These are phyloP conservation scores for Diaporthe destruens DNA, from an alignment of 2,329 filamentous ascomycete species.

Conservation along the genomic window DNA sequence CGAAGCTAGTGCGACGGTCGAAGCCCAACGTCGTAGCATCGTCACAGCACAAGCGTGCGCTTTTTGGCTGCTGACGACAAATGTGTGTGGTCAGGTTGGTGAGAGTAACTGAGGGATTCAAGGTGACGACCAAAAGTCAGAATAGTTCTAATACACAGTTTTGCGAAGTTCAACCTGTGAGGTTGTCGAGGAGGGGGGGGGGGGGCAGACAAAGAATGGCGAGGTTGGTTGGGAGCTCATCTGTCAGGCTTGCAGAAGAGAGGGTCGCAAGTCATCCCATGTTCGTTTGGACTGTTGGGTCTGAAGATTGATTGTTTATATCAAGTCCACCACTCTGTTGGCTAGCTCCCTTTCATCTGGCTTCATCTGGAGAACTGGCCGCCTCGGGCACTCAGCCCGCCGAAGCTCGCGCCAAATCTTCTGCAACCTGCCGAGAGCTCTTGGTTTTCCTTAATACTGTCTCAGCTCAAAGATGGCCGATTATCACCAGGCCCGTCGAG, in stretches of 20 bases:
- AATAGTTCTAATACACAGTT: neutral
- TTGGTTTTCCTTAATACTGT: conserved; percentile 4
- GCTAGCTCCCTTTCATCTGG: neutral
- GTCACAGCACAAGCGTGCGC: neutral
- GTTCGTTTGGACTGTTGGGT: neutral
- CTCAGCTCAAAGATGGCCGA: conserved; percentile 21
- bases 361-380: neutral
- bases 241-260: neutral
- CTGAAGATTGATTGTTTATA: conserved; percentile 4
- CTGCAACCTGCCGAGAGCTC: conserved; percentile 28
- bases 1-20: neutral
- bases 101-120: neutral
- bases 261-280: neutral
- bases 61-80: neutral
- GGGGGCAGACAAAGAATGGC: neutral
- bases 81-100: neutral
- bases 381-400: conserved; percentile 1
- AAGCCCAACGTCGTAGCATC: conserved; percentile 1
- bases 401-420: neutral
- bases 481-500: neutral
- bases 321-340: neutral
- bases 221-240: neutral
- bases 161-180: neutral
- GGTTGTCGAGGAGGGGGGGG: neutral
- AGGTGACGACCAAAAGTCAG: neutral